These are phyloP conservation scores for Narthecium ossifragum DNA, from an alignment of 106 monocot species.

Conservation along the genomic window DNA sequence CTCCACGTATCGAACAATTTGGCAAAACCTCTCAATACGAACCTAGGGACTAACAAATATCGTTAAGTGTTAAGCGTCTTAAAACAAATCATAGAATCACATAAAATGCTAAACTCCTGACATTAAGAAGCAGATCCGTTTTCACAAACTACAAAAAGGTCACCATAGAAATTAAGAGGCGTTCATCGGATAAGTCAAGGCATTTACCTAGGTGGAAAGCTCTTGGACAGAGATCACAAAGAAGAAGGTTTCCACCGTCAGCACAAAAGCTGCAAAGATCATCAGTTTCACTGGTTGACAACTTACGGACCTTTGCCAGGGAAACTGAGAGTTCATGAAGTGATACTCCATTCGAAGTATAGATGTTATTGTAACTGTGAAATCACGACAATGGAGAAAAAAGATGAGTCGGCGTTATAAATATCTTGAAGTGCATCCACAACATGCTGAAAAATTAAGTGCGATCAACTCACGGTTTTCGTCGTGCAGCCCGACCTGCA, in stretches of 20 bases:
- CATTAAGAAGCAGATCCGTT: too few species aligned
- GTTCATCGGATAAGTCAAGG: background rate
- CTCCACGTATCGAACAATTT: too few species aligned
- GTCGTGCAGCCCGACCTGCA: slow-evolving; percentile 79
- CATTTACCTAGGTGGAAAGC: slow-evolving; percentile 86
- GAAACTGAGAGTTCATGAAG: slow-evolving; percentile 94
- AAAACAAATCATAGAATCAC: too few species aligned
- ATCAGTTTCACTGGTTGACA: slow-evolving; percentile 65
- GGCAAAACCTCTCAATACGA: too few species aligned
- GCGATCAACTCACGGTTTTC: slow-evolving; percentile 74
- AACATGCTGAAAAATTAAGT: background rate
- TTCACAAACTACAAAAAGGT: too few species aligned
- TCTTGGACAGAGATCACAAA: slow-evolving; percentile 93
- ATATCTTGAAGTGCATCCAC: background rate
- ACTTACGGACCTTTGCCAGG: slow-evolving; percentile 58
- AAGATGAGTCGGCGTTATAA: slow-evolving; percentile 1
- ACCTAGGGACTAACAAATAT: too few species aligned
- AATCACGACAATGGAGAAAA: slow-evolving; percentile 7
- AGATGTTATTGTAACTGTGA: slow-evolving; percentile 86
- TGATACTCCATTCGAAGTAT: slow-evolving; percentile 96
- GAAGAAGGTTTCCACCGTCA: slow-evolving; percentile 88
- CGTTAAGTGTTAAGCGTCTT: too few species aligned
- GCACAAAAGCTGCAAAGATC: slow-evolving; percentile 89
- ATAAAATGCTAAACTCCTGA: too few species aligned
- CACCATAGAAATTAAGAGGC: too few species aligned